phyloP scores from a whole-genome alignment of 768 basidiomycete species.

The Boletus pseudo-olivaceus region DNA sequence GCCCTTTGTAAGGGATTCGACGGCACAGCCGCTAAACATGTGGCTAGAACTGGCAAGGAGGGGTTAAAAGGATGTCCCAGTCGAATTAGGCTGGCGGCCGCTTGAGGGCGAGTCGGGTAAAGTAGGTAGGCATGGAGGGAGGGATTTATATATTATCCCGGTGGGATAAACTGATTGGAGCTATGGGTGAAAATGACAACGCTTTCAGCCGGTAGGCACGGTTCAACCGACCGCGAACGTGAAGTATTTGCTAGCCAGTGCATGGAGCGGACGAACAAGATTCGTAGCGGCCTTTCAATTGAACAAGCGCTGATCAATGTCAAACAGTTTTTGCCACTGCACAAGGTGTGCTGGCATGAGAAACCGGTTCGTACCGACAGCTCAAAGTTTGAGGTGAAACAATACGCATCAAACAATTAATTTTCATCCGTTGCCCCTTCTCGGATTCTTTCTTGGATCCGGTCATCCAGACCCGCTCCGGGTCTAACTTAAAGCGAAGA shows the following conservation, averaged over 20 bases:
- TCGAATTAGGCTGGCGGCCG: conserved; percentile 5
- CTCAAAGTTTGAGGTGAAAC: conserved; percentile 17
- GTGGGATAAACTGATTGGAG: conserved; percentile 19
- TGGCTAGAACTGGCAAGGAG: background rate
- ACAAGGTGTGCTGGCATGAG: conserved; percentile 17
- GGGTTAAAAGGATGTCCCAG: background rate
- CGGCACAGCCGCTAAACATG: conserved; percentile 9
- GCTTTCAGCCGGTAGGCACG: conserved; percentile 22
- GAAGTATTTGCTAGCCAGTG: background rate
- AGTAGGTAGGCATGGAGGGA: conserved; percentile 11
- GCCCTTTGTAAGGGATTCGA: conserved; percentile 17
- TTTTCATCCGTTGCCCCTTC: background rate
- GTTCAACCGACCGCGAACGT: conserved; percentile 11
- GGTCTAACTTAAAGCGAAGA: conserved; percentile 19
- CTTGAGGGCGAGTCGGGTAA: conserved; percentile 12
- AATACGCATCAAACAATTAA: conserved; percentile 4
- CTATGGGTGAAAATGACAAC: conserved; percentile 18
- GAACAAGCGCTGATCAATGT: background rate
- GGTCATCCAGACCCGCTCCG: background rate
- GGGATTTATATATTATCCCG: conserved; percentile 28
- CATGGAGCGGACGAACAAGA: conserved; percentile 15
- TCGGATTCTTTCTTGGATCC: conserved; percentile 19
- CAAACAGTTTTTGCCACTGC: background rate
- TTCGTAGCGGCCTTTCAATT: conserved; percentile 11
- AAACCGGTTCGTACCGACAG: conserved; percentile 15